Base-by-base conservation (phyloP, 345 rosid species). In the Eucalyptus dawsonii region DNA sequence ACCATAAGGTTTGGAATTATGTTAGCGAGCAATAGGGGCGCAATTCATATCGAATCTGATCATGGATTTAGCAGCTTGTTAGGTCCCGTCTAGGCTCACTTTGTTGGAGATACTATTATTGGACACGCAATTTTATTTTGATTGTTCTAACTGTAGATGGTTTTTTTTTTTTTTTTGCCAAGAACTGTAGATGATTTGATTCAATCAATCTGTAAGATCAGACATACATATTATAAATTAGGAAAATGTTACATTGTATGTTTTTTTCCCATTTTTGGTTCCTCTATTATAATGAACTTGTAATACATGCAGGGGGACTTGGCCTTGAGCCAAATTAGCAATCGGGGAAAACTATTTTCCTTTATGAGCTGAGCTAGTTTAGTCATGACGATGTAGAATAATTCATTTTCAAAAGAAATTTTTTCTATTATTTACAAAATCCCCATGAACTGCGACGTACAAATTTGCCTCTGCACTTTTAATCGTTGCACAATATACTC, bases 111-210 rank as follows among this genome's bases (percentile, higher is more conserved):
- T 51, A 51, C 22, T 3, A 51, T 50, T 2, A 50, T 51, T 51
- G 54, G 54, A 51, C 54, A 51, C 22, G 2, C 54, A 51, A 7
- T 53, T 53, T 53, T 53, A 53, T 53, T 17, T 53, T 53, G 24
- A 53, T 53, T 53, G 24, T 51, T 51, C 4, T 17, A 7, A 51
- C 0, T 17, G 0, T 51, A 7, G 4, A 53, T 3, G 9, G 22
- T 17, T n/a, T n/a, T n/a, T n/a, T n/a, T n/a, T n/a, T n/a, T n/a
- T n/a, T n/a, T n/a, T n/a, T n/a, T n/a, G n/a, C n/a, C n/a, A n/a
- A n/a, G n/a, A 7, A 51, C 0, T 17, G 0, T 51, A 7, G 4
- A 53, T 3, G 9, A 9, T 17, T 17, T 53, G 2, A 53, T 53
- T 53, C 24, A 19, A 51, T 51, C 22, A 51, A 8, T 53, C 5